Conservation (phyloP, 2,329 filamentous ascomycete species). For the Xylariales sp. region DNA sequence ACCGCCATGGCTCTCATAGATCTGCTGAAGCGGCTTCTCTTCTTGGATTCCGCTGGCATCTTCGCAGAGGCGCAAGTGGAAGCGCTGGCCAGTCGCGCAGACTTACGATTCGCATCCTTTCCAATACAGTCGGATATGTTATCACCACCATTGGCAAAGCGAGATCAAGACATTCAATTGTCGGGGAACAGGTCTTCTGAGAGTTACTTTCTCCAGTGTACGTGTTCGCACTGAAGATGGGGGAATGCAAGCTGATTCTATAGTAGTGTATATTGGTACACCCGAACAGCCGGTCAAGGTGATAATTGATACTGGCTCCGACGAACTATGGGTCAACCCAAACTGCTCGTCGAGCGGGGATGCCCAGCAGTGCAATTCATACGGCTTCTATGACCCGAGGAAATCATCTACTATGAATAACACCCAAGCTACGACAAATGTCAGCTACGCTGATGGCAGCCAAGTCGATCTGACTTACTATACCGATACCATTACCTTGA, state of each 20-base stretch:
- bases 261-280: conserved; percentile 48
- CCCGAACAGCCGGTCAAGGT: conserved; percentile 50
- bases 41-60: no score
- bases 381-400: conserved; percentile 38
- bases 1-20: no score
- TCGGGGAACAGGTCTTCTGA: no score
- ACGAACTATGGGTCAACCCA: conserved; percentile 54
- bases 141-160: no score
- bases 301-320: conserved; percentile 59
- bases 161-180: no score
- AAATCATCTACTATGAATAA: conserved; percentile 28
- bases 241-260: not conserved
- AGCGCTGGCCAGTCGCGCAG: no score
- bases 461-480: conserved; percentile 53
- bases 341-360: conserved; percentile 34
- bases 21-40: no score
- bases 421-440: conserved; percentile 36
- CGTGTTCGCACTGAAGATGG: not conserved
- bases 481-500: conserved; percentile 49
- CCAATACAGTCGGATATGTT: no score
- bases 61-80: no score
- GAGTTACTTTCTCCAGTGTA: not conserved
- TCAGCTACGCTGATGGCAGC: conserved; percentile 53
- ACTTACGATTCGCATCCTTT: no score
- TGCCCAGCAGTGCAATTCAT: conserved; percentile 27